These are phyloP conservation scores for Aspergillus sp. DNA, from an alignment of 2,329 filamentous ascomycete species.

Conservation along the genomic window DNA sequence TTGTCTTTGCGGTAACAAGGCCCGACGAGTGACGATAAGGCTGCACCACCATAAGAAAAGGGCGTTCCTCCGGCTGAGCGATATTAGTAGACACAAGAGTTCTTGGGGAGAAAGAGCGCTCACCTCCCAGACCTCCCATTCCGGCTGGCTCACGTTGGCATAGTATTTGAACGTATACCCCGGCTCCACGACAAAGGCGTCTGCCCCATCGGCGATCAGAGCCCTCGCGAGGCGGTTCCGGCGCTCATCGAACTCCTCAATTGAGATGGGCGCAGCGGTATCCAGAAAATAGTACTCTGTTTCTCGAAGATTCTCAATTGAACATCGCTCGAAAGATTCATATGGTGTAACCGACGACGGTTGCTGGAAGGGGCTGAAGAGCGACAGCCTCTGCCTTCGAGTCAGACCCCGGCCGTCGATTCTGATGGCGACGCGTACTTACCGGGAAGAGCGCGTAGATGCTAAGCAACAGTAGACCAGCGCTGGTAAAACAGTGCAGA, in stretches of 20 bases:
- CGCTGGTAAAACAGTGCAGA: background rate
- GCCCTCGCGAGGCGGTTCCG: slow-evolving; percentile 60
- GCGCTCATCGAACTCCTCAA: slow-evolving; percentile 57
- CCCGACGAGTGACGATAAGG: slow-evolving; percentile 47
- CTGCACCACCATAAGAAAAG: slow-evolving; percentile 63
- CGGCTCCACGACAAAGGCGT: slow-evolving; percentile 65
- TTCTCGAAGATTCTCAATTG: slow-evolving; percentile 53
- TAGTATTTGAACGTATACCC: slow-evolving; percentile 68
- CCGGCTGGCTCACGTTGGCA: slow-evolving; percentile 60
- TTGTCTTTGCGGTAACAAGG: slow-evolving; percentile 55
- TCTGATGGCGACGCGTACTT: background rate
- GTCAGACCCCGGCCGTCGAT: background rate
- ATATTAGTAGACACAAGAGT: background rate
- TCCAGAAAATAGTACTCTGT: slow-evolving; percentile 23
- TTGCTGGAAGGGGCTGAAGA: background rate
- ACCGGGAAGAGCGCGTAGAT: background rate
- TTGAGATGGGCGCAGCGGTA: slow-evolving; percentile 50
- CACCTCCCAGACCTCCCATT: slow-evolving; percentile 64
- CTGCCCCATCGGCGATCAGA: slow-evolving; percentile 52
- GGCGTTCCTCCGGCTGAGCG: slow-evolving; percentile 60
- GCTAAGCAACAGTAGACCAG: background rate
- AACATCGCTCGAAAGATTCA: slow-evolving; percentile 49
- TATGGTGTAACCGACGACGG: background rate
- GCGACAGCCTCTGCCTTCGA: background rate
- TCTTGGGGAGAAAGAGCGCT: background rate